A percentile compares a stretch with the other conserved stretches of the same genome.
These are phyloP conservation scores for Cordyceps javanica DNA, from an alignment of 2,329 filamentous ascomycete species.

Conservation along the genomic window DNA sequence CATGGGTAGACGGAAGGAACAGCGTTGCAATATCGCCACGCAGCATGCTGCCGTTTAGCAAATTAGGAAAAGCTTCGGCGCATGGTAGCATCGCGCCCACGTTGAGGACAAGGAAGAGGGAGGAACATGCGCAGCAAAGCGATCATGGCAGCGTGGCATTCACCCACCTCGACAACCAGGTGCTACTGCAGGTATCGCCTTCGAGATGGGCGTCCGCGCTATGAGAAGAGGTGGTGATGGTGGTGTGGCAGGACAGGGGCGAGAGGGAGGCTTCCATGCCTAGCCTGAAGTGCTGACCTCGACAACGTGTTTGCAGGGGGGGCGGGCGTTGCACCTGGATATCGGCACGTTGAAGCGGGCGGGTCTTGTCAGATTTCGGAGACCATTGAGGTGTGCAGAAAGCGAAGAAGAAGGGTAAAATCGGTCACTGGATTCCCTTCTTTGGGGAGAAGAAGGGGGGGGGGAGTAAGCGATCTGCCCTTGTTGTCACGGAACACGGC, in stretches of 20 bases:
- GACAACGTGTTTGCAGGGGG: slow-evolving; percentile 5
- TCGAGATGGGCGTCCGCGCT: no score
- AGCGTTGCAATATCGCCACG: neutral
- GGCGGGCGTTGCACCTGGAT: slow-evolving; percentile 10
- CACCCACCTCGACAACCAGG: neutral
- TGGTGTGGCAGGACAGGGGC: neutral
- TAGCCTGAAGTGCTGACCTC: slow-evolving; percentile 1
- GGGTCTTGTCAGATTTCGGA: slow-evolving; percentile 4
- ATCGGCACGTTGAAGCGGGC: neutral
- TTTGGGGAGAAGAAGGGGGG: neutral
- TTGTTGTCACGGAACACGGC: slow-evolving; percentile 7
- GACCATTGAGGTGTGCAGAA: neutral
- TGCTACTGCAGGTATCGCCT: slow-evolving; percentile 6
- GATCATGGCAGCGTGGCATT: slow-evolving; percentile 10
- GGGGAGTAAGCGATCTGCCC: neutral
- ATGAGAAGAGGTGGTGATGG: neutral
- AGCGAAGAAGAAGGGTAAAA: neutral
- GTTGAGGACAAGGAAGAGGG: neutral
- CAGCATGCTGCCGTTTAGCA: neutral
- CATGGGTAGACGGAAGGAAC: no score
- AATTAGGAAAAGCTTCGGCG: slow-evolving; percentile 3
- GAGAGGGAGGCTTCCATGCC: neutral
- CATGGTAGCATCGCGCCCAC: neutral
- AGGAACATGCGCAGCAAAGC: neutral
- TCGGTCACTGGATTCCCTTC: neutral